phyloP scores from a whole-genome alignment of 176 grass and related monocot genomes.

The Rhynchospora tenuis region DNA sequence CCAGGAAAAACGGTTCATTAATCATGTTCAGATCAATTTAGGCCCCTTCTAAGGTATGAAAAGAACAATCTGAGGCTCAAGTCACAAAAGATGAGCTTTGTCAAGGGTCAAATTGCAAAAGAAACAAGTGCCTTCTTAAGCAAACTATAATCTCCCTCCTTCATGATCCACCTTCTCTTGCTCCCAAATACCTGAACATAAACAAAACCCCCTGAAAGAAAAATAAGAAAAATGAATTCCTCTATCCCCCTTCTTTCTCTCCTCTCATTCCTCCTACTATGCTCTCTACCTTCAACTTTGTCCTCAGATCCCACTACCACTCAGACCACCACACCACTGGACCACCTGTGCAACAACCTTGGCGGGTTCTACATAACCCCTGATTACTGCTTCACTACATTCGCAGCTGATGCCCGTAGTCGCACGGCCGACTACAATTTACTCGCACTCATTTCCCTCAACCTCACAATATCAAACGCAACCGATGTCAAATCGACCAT shows the following conservation, averaged over 20 bases:
- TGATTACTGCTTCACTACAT: slow-evolving; percentile 17
- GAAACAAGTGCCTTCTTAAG: background rate
- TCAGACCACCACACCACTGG: background rate
- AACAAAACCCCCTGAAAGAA: background rate
- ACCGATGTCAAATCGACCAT: slow-evolving; percentile 20
- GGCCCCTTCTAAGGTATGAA: background rate
- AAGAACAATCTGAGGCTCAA: background rate
- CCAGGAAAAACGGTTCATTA: slow-evolving; percentile 11
- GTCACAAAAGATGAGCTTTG: background rate
- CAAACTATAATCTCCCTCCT: background rate
- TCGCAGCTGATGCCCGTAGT: slow-evolving; percentile 5
- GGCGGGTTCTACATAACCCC: slow-evolving; percentile 29
- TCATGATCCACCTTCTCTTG: slow-evolving; percentile 16
- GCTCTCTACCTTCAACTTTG: slow-evolving; percentile 1
- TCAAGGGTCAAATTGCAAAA: slow-evolving; percentile 14
- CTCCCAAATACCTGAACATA: background rate
- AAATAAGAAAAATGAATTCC: slow-evolving; percentile 5
- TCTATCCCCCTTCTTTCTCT: background rate
- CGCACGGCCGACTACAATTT: slow-evolving; percentile 11
- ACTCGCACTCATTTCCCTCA: slow-evolving; percentile 19
- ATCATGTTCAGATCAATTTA: background rate
- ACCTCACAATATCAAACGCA: slow-evolving; percentile 20
- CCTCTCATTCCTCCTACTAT: background rate
- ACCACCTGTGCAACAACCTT: slow-evolving; percentile 24
- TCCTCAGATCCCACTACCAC: background rate